Conservation (phyloP, 257 asterid genomes). For the Scutellaria baicalensis region DNA sequence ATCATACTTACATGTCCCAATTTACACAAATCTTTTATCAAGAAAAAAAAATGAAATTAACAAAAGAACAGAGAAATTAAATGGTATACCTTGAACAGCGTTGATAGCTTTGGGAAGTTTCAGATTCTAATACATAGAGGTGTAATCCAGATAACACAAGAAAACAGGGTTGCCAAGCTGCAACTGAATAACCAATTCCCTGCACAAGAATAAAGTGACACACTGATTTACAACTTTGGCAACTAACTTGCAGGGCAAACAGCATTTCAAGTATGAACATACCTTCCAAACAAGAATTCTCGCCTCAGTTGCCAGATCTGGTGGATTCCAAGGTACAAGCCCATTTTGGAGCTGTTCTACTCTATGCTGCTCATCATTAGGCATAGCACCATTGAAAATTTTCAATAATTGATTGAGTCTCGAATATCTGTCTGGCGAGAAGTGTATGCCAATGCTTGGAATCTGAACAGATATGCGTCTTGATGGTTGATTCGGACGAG, state of each 20-base stretch:
- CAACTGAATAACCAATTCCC: conserved; percentile 98
- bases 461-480: conserved; percentile 81
- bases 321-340: conserved; percentile 72
- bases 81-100: conserved; percentile 77
- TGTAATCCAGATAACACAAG: conserved; percentile 77
- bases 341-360: conserved; percentile 45
- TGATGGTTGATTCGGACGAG: conserved; percentile 80
- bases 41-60: neutral
- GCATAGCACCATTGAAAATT: conserved; percentile 48
- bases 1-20: neutral
- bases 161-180: conserved; percentile 92
- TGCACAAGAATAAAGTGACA: conserved; percentile 34
- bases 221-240: conserved; percentile 4
- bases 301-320: conserved; percentile 85
- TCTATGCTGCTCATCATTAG: conserved; percentile 48
- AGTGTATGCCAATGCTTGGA: conserved; percentile 93
- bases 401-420: conserved; percentile 66
- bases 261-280: conserved; percentile 20
- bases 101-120: conserved; percentile 72
- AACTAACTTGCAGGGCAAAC: neutral
- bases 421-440: conserved; percentile 82
- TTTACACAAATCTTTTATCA: neutral
- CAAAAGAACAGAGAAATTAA: conserved; percentile 5
- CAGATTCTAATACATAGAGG: conserved; percentile 90
- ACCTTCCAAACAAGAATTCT: conserved; percentile 95